Base-by-base conservation (phyloP, 495 filamentous ascomycete genomes). In the Lichenothelia convexa region DNA sequence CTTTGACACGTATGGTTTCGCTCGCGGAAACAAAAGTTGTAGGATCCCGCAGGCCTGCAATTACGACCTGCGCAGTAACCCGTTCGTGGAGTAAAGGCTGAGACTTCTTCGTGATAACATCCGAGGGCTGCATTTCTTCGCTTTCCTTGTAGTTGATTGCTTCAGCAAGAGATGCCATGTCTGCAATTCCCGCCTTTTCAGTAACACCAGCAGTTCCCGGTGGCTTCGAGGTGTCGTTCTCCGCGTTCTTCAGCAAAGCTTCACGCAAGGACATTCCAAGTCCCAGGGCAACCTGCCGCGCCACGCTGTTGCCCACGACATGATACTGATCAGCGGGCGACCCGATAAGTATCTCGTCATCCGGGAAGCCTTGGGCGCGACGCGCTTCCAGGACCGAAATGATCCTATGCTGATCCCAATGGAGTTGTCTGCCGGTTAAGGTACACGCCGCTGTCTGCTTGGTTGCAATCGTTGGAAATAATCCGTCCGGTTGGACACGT, bases 241-340 rank as follows among this genome's bases (percentile, higher is more conserved):
- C 35, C 4, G 19, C 18, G 21, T 49, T 48, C 7, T 30, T 38
- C 18, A 51, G 35, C 53, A 57, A 78, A 0, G 78, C 73, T 39
- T 73, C 63, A 15, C 76, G 54, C 3, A 83, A 53, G 23, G 61
- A 46, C 4, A 80, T 41, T 1, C 78, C 78, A 27, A 78, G 47
- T 12, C 68, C 73, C 17, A 78, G 38, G 5, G 76, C 62, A 13
- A 78, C 67, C 4, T 60, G 59, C 17, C 76, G 64, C n/a, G 71
- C 65, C 2, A 85, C 80, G 34, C 68, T 72, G 47, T 86, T 85
- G 0, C 78, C 80, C 11, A 81, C 57, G 24, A 78, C 64, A 38
- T 63, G 68, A 56, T 66, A 72, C 43, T 73, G 67, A 9, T 69
- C 52, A 0, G 35, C 23, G 1, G 60, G 44, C 5, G 33, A 37